A percentile compares a stretch with the other conserved stretches of the same genome.
phyloP scores from a whole-genome alignment of 2,329 filamentous ascomycete genomes.

The Cadophora sp. region DNA sequence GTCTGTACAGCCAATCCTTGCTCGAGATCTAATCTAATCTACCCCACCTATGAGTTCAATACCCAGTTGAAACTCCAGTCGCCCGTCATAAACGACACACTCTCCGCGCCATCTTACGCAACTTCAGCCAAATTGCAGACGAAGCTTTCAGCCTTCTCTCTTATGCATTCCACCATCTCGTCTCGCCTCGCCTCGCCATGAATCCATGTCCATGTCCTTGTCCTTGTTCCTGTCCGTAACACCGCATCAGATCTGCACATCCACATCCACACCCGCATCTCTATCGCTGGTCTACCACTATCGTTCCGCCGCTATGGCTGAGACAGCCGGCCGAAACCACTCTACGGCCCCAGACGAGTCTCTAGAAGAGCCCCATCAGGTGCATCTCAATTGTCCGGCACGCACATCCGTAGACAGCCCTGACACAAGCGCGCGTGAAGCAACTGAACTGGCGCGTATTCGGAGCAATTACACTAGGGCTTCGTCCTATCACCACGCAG shows the following conservation, averaged over 20 bases:
- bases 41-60: not conserved
- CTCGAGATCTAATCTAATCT: conserved; percentile 6
- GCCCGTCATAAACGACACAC: not conserved
- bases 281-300: not conserved
- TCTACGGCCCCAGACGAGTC: not conserved
- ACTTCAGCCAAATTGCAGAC: conserved; percentile 14
- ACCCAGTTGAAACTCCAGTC: not conserved
- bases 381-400: conserved; percentile 18
- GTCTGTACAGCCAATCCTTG: not conserved
- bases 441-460: conserved; percentile 38
- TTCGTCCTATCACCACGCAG: conserved; percentile 28
- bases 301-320: conserved; percentile 18
- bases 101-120: not conserved
- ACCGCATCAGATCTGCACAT: conserved; percentile 8
- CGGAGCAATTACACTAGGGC: conserved; percentile 38
- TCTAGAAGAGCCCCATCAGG: conserved; percentile 28
- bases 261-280: conserved; percentile 9
- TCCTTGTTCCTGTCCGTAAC: not conserved
- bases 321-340: not conserved
- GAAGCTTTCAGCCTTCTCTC: conserved; percentile 16
- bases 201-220: conserved; percentile 11
- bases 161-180: not conserved
- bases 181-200: not conserved
- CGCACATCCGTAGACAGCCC: conserved; percentile 18
- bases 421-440: conserved; percentile 37